Evolutionary conservation across 805 yeast species (phyloP).

Genomic region (Scheffersomyces stipitis): DNA sequence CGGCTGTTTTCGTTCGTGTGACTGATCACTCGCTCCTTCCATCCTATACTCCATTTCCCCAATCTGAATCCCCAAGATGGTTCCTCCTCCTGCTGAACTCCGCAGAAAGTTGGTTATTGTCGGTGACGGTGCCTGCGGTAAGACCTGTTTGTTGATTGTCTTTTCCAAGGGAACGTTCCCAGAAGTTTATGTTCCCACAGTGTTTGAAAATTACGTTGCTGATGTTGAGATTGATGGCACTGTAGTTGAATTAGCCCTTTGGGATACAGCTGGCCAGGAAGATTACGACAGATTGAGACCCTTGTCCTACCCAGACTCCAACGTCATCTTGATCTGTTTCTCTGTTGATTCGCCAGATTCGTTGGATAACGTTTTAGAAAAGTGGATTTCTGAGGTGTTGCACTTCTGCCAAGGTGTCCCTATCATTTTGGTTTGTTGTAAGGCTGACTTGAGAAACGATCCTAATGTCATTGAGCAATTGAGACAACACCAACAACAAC

Average conservation of each 20-base stretch:
- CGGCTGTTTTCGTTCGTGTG: too few relatives aligned
- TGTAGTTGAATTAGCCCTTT: slow-evolving; percentile 65
- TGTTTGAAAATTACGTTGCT: neutral
- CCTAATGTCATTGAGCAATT: slow-evolving; percentile 72
- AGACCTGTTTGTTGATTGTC: slow-evolving; percentile 85
- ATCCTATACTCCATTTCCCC: too few relatives aligned
- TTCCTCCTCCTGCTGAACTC: slow-evolving; percentile 49
- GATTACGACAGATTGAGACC: too few relatives aligned
- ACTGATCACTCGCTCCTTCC: too few relatives aligned
- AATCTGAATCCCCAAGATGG: too few relatives aligned
- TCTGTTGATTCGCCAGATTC: slow-evolving; percentile 90
- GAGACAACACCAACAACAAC: slow-evolving; percentile 71
- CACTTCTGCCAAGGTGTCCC: slow-evolving; percentile 96
- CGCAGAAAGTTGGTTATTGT: slow-evolving; percentile 89
- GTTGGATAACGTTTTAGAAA: slow-evolving; percentile 89
- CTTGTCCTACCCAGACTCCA: slow-evolving; percentile 91
- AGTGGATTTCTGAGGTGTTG: slow-evolving; percentile 91
- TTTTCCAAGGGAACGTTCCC: slow-evolving; percentile 88
- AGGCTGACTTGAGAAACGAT: slow-evolving; percentile 84
- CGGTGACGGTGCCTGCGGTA: too few relatives aligned
- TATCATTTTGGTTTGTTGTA: slow-evolving; percentile 89
- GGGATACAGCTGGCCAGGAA: too few relatives aligned
- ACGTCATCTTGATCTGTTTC: slow-evolving; percentile 89
- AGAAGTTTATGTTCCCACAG: slow-evolving; percentile 88
- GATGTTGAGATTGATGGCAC: neutral